These are phyloP conservation scores for Coemansia sp. DNA, from an alignment of 192 early-diverging fungal genomes.

Conservation along the genomic window DNA sequence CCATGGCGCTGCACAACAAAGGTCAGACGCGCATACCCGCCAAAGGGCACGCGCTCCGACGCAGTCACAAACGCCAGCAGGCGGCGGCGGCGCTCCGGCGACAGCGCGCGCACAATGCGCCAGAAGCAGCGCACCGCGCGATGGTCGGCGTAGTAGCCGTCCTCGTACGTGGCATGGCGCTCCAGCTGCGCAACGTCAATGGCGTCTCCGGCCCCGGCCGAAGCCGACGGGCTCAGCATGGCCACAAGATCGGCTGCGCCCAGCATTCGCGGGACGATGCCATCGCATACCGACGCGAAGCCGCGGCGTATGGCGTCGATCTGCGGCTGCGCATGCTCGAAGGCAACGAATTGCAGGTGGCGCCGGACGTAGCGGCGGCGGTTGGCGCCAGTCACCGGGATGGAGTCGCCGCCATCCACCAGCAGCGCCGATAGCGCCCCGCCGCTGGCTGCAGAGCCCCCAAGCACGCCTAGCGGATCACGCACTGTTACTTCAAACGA, in stretches of 20 bases:
- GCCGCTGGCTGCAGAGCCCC: not conserved
- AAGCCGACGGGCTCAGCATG: slow-evolving; percentile 58
- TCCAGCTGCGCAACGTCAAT: slow-evolving; percentile 77
- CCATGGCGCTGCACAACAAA: slow-evolving; percentile 98
- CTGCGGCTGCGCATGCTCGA: slow-evolving; percentile 61
- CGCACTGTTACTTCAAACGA: slow-evolving; percentile 83
- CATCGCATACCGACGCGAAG: slow-evolving; percentile 64
- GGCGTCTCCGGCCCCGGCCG: not conserved
- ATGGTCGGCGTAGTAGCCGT: slow-evolving; percentile 74
- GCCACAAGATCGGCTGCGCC: slow-evolving; percentile 74
- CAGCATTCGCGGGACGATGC: slow-evolving; percentile 40
- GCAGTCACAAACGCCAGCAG: slow-evolving; percentile 92
- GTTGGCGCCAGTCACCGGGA: slow-evolving; percentile 80
- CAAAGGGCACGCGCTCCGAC: slow-evolving; percentile 83
- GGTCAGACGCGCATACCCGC: slow-evolving; percentile 74
- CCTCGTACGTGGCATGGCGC: slow-evolving; percentile 75
- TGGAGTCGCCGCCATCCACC: slow-evolving; percentile 61
- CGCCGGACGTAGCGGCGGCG: slow-evolving; percentile 70
- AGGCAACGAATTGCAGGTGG: slow-evolving; percentile 70
- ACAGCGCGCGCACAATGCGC: slow-evolving; percentile 72
- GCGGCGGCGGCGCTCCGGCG: slow-evolving; percentile 65
- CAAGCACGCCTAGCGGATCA: slow-evolving; percentile 26
- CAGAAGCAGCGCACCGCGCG: slow-evolving; percentile 77
- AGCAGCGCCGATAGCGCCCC: slow-evolving; percentile 67
- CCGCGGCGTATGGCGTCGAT: slow-evolving; percentile 80